Conservation (phyloP, 352 stramenopile species). For the Pythium periplocum region DNA sequence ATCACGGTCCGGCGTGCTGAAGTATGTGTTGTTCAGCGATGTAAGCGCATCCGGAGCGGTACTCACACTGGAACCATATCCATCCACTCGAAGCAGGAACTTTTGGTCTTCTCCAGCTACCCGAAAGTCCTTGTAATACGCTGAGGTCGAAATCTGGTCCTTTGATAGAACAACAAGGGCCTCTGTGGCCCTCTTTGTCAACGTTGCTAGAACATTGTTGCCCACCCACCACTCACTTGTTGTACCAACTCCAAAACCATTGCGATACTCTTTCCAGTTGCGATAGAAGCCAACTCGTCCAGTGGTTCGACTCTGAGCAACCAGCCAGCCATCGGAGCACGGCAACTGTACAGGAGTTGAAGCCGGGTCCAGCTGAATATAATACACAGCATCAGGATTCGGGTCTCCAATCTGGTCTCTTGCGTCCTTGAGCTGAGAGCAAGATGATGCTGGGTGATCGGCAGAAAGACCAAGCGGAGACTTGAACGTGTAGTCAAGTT, state of each 20-base stretch:
- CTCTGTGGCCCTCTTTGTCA: constrained; percentile 32
- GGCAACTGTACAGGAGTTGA: constrained; percentile 25
- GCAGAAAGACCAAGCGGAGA: constrained; percentile 40
- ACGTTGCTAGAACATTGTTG: constrained; percentile 31
- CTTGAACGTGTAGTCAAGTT: constrained; percentile 50
- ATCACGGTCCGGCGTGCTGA: constrained; percentile 51
- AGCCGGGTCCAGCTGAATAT: constrained; percentile 29
- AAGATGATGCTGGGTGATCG: constrained; percentile 37
- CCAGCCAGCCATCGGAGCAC: constrained; percentile 55
- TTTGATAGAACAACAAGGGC: constrained; percentile 54
- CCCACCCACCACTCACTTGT: constrained; percentile 57
- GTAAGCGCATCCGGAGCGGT: constrained; percentile 37
- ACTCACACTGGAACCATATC: constrained; percentile 27
- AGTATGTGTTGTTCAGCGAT: constrained; percentile 46
- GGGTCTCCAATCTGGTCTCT: constrained; percentile 27
- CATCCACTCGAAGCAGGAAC: constrained; percentile 36
- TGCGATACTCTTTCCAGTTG: constrained; percentile 54
- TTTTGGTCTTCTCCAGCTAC: constrained; percentile 39
- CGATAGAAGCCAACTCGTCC: constrained; percentile 50
- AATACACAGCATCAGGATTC: constrained; percentile 56
- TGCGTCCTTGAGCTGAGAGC: constrained; percentile 39
- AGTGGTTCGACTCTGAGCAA: constrained; percentile 39
- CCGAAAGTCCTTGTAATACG: constrained; percentile 40
- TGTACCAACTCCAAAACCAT: constrained; percentile 42
- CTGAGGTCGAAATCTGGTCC: constrained; percentile 28